Percentiles rank a stretch among this genome's conserved stretches.
These are phyloP conservation scores for Lupinus albus DNA, from an alignment of 306 rosid genomes.

Conservation along the genomic window DNA sequence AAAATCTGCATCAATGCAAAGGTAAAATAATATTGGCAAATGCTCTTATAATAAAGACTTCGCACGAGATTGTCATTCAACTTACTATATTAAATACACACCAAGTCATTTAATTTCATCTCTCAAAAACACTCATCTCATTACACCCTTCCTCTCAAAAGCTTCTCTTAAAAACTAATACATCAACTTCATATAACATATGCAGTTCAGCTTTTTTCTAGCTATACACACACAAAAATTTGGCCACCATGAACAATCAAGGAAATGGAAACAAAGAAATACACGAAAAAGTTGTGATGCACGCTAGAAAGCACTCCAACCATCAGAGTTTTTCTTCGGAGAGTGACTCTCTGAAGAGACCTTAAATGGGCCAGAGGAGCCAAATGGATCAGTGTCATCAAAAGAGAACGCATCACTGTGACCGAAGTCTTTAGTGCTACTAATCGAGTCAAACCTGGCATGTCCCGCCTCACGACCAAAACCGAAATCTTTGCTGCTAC, in stretches of 20 bases:
- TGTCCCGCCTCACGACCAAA: constrained; percentile 42
- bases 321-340: constrained; percentile 71
- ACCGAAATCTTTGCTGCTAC: constrained; percentile 64
- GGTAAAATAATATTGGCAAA: background rate
- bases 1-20: background rate
- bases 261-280: constrained; percentile 47
- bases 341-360: constrained; percentile 71
- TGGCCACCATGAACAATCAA: constrained; percentile 52
- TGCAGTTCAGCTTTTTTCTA: constrained; percentile 45
- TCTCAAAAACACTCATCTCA: constrained; percentile 22
- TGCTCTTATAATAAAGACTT: too few species aligned
- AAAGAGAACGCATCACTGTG: constrained; percentile 65
- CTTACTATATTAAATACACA: constrained; percentile 40
- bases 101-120: background rate
- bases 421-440: constrained; percentile 65
- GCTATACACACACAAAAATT: constrained; percentile 73
- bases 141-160: background rate
- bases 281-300: constrained; percentile 28
- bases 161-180: constrained; percentile 38
- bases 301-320: constrained; percentile 83
- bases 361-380: constrained; percentile 86
- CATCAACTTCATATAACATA: constrained; percentile 45
- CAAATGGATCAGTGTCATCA: constrained; percentile 82
- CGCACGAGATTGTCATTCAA: background rate
- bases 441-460: constrained; percentile 73